These are phyloP conservation scores for Plasmodium inui DNA, from an alignment of 169 alveolate species.

Conservation along the genomic window DNA sequence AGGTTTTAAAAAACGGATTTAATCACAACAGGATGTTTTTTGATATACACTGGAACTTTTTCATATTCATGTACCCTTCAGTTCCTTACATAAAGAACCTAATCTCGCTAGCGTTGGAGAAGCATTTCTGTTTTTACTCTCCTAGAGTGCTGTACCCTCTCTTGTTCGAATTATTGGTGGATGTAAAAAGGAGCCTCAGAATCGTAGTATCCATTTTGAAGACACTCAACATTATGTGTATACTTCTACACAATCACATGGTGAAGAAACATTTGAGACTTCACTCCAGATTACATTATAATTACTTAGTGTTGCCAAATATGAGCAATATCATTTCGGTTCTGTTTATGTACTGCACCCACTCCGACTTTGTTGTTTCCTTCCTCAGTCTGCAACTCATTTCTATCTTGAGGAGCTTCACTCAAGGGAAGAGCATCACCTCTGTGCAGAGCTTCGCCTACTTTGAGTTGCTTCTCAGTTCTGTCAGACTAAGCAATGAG, in stretches of 20 bases:
- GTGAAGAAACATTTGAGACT: constrained; percentile 35
- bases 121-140: constrained; percentile 56
- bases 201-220: constrained; percentile 27
- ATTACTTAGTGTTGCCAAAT: constrained; percentile 61
- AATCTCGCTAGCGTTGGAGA: constrained; percentile 55
- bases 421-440: constrained; percentile 31
- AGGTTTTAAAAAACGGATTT: constrained; percentile 42
- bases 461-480: constrained; percentile 19
- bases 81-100: constrained; percentile 41
- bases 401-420: constrained; percentile 43
- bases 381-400: constrained; percentile 67
- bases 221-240: constrained; percentile 54
- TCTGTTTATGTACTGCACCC: constrained; percentile 49
- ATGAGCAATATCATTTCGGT: constrained; percentile 44
- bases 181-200: constrained; percentile 32
- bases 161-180: constrained; percentile 30
- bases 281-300: constrained; percentile 58
- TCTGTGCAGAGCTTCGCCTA: constrained; percentile 32
- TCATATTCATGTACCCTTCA: constrained; percentile 51
- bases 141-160: constrained; percentile 60
- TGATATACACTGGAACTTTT: constrained; percentile 39
- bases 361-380: constrained; percentile 36
- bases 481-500: background rate
- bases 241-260: constrained; percentile 61
- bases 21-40: constrained; percentile 25